Base-by-base conservation (phyloP, 176 grass and related monocot species). In the Phragmites australis region DNA sequence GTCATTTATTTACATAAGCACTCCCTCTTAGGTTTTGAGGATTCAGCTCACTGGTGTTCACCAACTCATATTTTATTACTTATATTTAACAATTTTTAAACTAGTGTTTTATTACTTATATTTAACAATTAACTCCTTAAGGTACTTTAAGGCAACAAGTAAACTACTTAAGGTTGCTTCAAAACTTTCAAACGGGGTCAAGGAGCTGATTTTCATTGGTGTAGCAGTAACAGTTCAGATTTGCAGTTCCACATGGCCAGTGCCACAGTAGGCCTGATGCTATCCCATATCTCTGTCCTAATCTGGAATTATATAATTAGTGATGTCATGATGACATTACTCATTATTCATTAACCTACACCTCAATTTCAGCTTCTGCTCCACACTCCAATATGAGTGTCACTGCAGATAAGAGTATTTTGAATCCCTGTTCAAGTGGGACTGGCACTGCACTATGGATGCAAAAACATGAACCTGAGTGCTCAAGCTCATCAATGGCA, bases 381-480 rank as follows among this genome's bases (percentile, higher is more conserved):
- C 54, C 64, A 14, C 77, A 27, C 29, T 70, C 77, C 63, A 64
- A 26, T 55, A 40, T 19, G 55, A 85, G 57, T 76, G 63, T 71
- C 71, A 26, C 46, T 70, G 34, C 44, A 70, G 63, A 67, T 37
- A 76, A 55, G n/a, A 89, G n/a, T 64, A n/a, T 40, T 81, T 68
- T 85, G 82, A 65, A 82, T 81, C 72, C 78, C 40, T 76, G 82
- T 50, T 82, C 87, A 81, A 85, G 71, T 85, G 77, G 82, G 39
- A 40, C 22, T 62, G 76, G 44, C 44, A 42, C 75, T 83, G 50
- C 67, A 50, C 51, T 69, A 61, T 55, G 42, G 6, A 19, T 89
- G 53, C 67, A 86, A 62, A 89, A 86, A 26, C n/a, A 53, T 72
- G 75, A 63, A 18, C 14, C 56, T 72, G 80, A 85, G 69, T 77